Evolutionary conservation across 2,329 filamentous ascomycete genomes (phyloP), one percentile per base, ranked within the genome.

Genomic region (Colletotrichum musicola): DNA sequence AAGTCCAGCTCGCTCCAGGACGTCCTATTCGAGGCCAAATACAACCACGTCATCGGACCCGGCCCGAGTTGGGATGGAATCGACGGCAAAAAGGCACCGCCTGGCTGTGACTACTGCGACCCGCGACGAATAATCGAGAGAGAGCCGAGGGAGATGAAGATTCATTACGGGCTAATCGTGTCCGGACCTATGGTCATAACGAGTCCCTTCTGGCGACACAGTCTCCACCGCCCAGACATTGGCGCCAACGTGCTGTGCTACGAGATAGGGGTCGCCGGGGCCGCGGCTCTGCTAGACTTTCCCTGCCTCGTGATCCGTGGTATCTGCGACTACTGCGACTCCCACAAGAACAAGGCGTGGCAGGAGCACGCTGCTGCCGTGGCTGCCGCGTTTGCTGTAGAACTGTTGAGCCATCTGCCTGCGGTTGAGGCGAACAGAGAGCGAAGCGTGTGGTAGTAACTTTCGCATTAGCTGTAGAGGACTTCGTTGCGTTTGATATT

Each of bases 261-360:
- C 9, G 75, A 79, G 38, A 78, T 76, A 76, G 76, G 77, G 16
- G 74, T 74, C 2, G 76, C 78, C 0, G 76, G 77, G 13, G 74
- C 75, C 2, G 76, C 78, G 0, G 76, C 77, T 0, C 25, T 77
- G 0, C 72, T 75, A 68, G 67, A 73, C 0, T 72, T 80, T 1
- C 76, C 77, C 0, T 82, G 77, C 27, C 62, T 82, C 0, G 74
- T 79, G 0, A 78, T 83, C n/a, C 75, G 79, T 12, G 81, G 80
- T 0, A 80, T 83, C 0, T 83, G 76, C 35, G 78, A 82, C 50
- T 83, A 82, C 49, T 74, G 78, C 6, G 81, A 83, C 64, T 77
- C 74, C 0, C 79, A 82, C 59, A 82, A 82, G 53, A 76, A 75
- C 38, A 75, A 81, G 6, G 42, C 27, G 4, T 82, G 79, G 80